Conservation (phyloP, 1,284 basidiomycete species). For the Tilletia horrida region DNA sequence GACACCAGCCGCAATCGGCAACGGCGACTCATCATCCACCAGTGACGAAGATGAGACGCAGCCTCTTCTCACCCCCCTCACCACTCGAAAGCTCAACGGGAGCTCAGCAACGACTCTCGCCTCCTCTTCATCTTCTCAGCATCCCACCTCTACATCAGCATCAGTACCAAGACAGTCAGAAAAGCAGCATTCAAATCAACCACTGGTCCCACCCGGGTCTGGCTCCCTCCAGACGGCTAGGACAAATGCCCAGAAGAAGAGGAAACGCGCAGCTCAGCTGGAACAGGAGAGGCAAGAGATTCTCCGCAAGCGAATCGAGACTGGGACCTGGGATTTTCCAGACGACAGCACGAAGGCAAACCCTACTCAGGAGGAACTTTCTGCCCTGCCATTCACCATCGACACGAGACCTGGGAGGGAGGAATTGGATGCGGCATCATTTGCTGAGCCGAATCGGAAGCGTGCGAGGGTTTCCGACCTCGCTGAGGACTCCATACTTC, state of each 20-base stretch:
- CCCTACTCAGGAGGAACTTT: too few relatives aligned
- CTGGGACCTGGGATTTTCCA: background rate
- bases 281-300: background rate
- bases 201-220: background rate
- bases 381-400: background rate
- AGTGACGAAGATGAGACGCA: background rate
- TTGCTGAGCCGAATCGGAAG: background rate
- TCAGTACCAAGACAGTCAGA: background rate
- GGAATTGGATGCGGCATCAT: background rate
- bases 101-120: background rate
- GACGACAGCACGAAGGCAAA: background rate
- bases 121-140: background rate
- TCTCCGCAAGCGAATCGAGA: background rate
- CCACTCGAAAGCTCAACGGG: conserved; percentile 3
- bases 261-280: background rate
- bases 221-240: background rate
- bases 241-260: conserved; percentile 9
- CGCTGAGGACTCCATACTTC: background rate
- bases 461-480: background rate
- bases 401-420: conserved; percentile 4
- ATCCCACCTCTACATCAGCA: background rate
- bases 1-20: background rate
- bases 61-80: background rate
- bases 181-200: background rate
- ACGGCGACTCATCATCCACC: background rate